phyloP scores from a whole-genome alignment of 371 early-diverging fungal genomes.

The Mucor racemosus region DNA sequence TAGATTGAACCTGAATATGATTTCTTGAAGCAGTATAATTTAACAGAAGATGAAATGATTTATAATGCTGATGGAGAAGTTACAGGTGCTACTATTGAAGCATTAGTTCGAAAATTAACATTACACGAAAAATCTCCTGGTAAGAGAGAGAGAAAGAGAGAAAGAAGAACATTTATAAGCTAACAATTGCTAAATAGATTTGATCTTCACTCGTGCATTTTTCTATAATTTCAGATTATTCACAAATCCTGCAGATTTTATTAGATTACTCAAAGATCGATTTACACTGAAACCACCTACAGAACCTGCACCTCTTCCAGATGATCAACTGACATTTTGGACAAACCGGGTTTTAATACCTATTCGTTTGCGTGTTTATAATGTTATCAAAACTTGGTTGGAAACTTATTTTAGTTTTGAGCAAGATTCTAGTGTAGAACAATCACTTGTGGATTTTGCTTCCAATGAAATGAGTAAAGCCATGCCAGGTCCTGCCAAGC shows the following conservation, averaged over 20 bases:
- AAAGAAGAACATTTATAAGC: neutral
- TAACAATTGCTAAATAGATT: slow-evolving; percentile 50
- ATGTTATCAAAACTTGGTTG: slow-evolving; percentile 91
- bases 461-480: slow-evolving; percentile 35
- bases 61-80: slow-evolving; percentile 85
- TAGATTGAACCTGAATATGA: slow-evolving; percentile 56
- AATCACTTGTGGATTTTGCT: slow-evolving; percentile 33
- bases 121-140: slow-evolving; percentile 74
- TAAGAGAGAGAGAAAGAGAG: slow-evolving; percentile 15
- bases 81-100: slow-evolving; percentile 84
- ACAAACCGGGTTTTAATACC: slow-evolving; percentile 83
- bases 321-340: slow-evolving; percentile 81
- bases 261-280: slow-evolving; percentile 71
- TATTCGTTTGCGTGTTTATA: slow-evolving; percentile 85
- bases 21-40: slow-evolving; percentile 71
- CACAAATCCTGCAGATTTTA: slow-evolving; percentile 71
- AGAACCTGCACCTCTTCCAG: slow-evolving; percentile 56
- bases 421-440: slow-evolving; percentile 52
- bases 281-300: slow-evolving; percentile 77
- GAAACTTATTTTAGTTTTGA: slow-evolving; percentile 79
- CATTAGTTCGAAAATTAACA: slow-evolving; percentile 88
- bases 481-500: slow-evolving; percentile 50
- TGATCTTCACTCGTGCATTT: slow-evolving; percentile 81
- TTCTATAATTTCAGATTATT: slow-evolving; percentile 92
- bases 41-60: slow-evolving; percentile 68